Evolutionary conservation across 176 grass and related monocot species (phyloP), one percentile per base, ranked within the genome.

Genomic region (Tillandsia fasciculata): DNA sequence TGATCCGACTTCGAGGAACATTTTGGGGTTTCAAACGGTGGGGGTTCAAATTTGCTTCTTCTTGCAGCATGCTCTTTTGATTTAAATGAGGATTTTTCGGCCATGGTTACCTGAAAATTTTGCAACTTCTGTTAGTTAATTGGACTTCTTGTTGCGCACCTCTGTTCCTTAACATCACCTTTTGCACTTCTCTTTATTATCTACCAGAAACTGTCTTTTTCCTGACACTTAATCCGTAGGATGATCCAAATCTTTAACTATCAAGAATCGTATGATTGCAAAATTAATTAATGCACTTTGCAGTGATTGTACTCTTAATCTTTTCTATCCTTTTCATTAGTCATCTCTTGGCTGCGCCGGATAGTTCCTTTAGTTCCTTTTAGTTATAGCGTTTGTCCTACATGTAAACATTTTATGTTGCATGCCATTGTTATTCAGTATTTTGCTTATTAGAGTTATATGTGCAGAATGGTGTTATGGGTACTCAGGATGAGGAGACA

Each of bases 401-500:
- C 17, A 22, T 18, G 15, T 61, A n/a, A 9, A 61, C 13, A 18
- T 18, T 58, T 27, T 75, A 20, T 17, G 17, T 7, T 26, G 29
- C 73, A 11, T 64, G 82, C 70, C 17, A 53, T 18, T 61, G 15
- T 56, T 61, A 1, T 1, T 61, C 22, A 61, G 12, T 52, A 15
- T n/a, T 50, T 20, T 81, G 50, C 51, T 78, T 28, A 85, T 66
- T 0, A 59, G 9, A 70, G 53, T 72, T 67, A 53, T 33, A 53
- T 53, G 64, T 76, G 24, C 70, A 89, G 86, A 68, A 79, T 79
- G 85, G 91, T 78, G 70, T 79, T 63, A 95, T 95, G 86, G 84
- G 87, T 68, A 95, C 91, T 67, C 76, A 48, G 69, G 85, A 89
- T 48, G 86, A 95, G 81, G 91, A 79, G 76, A 90, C 91, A 68